Evolutionary conservation across 768 basidiomycete genomes (phyloP), one percentile per base, ranked within the genome.

Genomic region (Auricularia sp.): DNA sequence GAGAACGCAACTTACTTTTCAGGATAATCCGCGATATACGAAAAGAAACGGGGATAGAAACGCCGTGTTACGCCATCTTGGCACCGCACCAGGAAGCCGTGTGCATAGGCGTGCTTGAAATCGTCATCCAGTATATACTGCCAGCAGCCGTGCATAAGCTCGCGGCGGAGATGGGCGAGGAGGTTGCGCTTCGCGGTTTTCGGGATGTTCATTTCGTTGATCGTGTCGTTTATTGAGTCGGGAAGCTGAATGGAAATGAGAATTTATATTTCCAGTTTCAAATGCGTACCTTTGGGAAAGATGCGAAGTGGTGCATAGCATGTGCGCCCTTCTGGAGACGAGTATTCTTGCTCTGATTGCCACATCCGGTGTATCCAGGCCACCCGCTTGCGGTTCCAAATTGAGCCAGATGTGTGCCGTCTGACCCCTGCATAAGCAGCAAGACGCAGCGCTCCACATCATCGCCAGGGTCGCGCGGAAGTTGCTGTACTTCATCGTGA

Each of bases 11-110:
- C 69, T 2, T 54, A 77, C 77, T 78, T 78, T 34, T 78, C 75
- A 0, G 76, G 76, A 58, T 78, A 78, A 62, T 78, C 74, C 0
- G 74, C 75, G 3, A 72, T 72, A 47, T 77, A 77, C 1, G 73
- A 75, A 33, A 77, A 73, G 0, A 77, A 68, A 0, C 69, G 65
- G 3, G 72, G 72, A 39, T 69, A 77, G 3, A 68, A n/a, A 18
- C 67, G 63, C 11, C 67, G 58, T 35, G 21, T 35, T 3, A 67
- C 37, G 2, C 66, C 63, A 58, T 68, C 67, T 34, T 21, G 24
- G 51, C 56, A 67, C 4, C 0, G 34, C n/a, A 67, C 45, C n/a
- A 67, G 16, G 3, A 66, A 54, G 3, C 67, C 67, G 37, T 68
- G 67, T n/a, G 45, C 42, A 36, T 62, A 68, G 3, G 59, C 67